Percentiles rank a stretch among this genome's conserved stretches.
Evolutionary conservation across 257 asterid genomes (phyloP).

Genomic region (Parsonsia alboflavescens): DNA sequence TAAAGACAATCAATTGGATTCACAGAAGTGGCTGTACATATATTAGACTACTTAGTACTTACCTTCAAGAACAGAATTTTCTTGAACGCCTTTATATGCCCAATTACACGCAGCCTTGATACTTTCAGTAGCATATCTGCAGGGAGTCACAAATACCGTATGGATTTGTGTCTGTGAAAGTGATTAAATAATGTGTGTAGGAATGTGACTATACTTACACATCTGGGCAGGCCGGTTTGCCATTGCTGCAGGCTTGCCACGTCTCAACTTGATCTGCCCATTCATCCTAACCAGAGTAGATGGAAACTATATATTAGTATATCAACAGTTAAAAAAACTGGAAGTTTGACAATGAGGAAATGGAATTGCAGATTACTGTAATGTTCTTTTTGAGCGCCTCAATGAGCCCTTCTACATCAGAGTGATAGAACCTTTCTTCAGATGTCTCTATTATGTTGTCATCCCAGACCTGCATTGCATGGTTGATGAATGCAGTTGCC

Average conservation of each 20-base stretch:
- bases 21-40: neutral
- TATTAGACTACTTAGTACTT: neutral
- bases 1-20: neutral
- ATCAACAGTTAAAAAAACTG: neutral
- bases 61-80: slow-evolving; percentile 68
- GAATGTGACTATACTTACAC: slow-evolving; percentile 31
- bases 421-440: slow-evolving; percentile 47
- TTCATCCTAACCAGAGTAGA: slow-evolving; percentile 32
- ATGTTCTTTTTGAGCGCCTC: slow-evolving; percentile 57
- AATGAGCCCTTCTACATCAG: slow-evolving; percentile 43
- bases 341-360: neutral
- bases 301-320: neutral
- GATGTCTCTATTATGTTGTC: slow-evolving; percentile 64
- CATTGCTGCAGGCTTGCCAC: slow-evolving; percentile 64
- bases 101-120: slow-evolving; percentile 79
- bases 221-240: slow-evolving; percentile 57
- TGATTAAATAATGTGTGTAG: slow-evolving; percentile 1
- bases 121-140: slow-evolving; percentile 79
- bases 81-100: slow-evolving; percentile 72
- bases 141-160: neutral
- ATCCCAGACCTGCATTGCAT: slow-evolving; percentile 63
- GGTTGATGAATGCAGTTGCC: neutral
- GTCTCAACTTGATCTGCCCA: slow-evolving; percentile 68
- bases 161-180: neutral
- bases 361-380: slow-evolving; percentile 37